These are phyloP conservation scores for Ocimum tenuiflorum DNA, from an alignment of 257 asterid genomes.

Conservation along the genomic window DNA sequence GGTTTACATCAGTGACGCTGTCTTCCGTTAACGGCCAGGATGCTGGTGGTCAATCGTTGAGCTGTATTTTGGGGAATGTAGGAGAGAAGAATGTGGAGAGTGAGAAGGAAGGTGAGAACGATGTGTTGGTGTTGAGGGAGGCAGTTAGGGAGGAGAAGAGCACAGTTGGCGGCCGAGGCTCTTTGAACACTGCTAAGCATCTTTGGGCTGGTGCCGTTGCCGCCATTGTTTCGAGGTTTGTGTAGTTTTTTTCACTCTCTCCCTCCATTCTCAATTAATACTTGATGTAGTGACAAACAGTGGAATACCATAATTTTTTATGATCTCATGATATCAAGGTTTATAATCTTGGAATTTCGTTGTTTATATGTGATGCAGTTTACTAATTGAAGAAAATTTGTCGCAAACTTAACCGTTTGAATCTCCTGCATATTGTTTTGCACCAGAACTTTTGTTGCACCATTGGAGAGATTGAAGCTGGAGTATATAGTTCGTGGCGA, in stretches of 20 bases:
- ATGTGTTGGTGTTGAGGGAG: conserved; percentile 28
- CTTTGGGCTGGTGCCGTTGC: conserved; percentile 99
- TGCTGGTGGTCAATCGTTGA: conserved; percentile 23
- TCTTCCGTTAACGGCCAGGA: conserved; percentile 43
- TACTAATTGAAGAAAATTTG: background rate
- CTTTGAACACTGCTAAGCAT: conserved; percentile 80
- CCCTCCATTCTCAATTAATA: no score
- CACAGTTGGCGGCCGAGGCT: conserved; percentile 22
- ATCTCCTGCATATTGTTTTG: conserved; percentile 14
- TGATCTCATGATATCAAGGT: background rate
- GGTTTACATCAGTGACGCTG: conserved; percentile 55
- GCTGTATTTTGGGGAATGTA: conserved; percentile 46
- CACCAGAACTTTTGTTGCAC: conserved; percentile 90
- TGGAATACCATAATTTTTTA: background rate
- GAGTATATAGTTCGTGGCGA: conserved; percentile 95
- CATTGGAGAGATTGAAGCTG: conserved; percentile 90
- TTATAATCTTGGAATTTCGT: no score
- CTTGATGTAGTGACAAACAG: background rate
- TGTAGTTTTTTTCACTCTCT: no score
- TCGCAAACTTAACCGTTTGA: conserved; percentile 18
- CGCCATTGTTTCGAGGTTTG: conserved; percentile 62
- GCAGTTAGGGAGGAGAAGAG: conserved; percentile 25
- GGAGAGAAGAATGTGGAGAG: conserved; percentile 17
- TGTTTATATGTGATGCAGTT: background rate
- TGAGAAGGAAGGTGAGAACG: conserved; percentile 30